Base-by-base conservation (phyloP, 1,139 yeast genomes). In the Suhomyces atakaporum region DNA sequence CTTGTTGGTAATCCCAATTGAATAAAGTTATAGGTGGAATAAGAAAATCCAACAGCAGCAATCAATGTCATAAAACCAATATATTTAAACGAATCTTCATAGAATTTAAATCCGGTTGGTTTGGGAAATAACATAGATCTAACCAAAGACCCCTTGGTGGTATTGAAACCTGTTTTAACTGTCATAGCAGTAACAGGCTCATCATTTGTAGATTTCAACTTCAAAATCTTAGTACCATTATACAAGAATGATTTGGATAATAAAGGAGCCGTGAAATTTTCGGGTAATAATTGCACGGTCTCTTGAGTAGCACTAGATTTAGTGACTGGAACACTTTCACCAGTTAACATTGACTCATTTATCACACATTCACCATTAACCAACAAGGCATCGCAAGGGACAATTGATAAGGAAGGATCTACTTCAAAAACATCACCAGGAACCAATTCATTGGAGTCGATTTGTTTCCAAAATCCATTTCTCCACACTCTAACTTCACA, bases 91-190 rank as follows among this genome's bases (percentile, higher is more conserved):
- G 97, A 89, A 63, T 92, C 98, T 44, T 82, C 77, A 56, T 92
- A 92, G 53, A 92, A 92, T 56, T 89, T 89, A 71, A 92, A 92
- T 0, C 95, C 96, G 3, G 83, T 77, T 1, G 97, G 97, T 50
- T 86, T 89, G 0, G 98, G 98, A 61, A 92, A 92, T 38, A 92
- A 71, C 97, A 92, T 92, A 0, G 97, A 89, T 41, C 99, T 77
- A 4, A 94, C 81, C 33, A 92, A 72, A 0, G 96, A 83, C n/a
- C 99, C 99, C 55, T 92, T 92, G 1, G 97, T 90, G 2, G 98
- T 94, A 36, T 85, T 81, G 62, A 92, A 92, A 0, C 98, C 98
- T 0, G 96, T 90, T 42, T 90, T 79, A 6, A 85, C 81, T 11
- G 81, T 96, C 69, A 92, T 69, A 0, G 97, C 98, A 33, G 87